These are phyloP conservation scores for Aspergillus fumigatiaffinis DNA, from an alignment of 2,329 filamentous ascomycete species.

Conservation along the genomic window DNA sequence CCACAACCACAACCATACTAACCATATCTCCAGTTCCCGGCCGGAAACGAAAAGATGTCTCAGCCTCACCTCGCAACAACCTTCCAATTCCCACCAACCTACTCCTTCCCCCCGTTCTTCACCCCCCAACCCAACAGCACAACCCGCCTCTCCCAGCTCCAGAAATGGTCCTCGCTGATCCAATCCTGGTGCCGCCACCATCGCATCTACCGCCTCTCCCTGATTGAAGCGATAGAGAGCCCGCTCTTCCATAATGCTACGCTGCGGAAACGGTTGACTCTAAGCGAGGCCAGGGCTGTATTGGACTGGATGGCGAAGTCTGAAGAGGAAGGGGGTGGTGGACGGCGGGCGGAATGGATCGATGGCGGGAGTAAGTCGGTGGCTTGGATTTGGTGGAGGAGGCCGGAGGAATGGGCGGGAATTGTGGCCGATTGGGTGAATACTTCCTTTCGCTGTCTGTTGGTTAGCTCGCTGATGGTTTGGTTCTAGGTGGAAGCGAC, in stretches of 20 bases:
- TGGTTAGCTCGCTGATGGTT: not conserved
- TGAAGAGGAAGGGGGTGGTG: conserved; percentile 44
- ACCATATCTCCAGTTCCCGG: not conserved
- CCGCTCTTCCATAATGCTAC: conserved; percentile 53
- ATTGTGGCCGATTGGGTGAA: conserved; percentile 67
- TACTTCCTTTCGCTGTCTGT: conserved; percentile 22
- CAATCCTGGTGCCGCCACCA: conserved; percentile 78
- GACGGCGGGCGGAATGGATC: conserved; percentile 59
- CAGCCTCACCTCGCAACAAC: conserved; percentile 9
- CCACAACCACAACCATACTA: not conserved
- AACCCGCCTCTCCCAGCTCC: conserved; percentile 52
- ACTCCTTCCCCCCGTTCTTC: conserved; percentile 53
- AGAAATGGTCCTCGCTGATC: conserved; percentile 82
- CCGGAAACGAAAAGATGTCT: not conserved
- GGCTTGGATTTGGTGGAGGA: conserved; percentile 79
- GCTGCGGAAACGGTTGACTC: conserved; percentile 44
- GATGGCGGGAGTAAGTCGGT: conserved; percentile 48
- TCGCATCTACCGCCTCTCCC: conserved; percentile 69
- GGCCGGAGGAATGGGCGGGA: conserved; percentile 85
- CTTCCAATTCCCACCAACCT: conserved; percentile 40
- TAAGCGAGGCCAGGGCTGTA: conserved; percentile 51
- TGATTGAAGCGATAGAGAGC: conserved; percentile 58
- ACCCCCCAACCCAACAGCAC: conserved; percentile 45
- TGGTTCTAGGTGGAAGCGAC: conserved; percentile 64
- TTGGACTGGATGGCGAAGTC: conserved; percentile 54